Evolutionary conservation across 129 eudicot species (phyloP), one percentile per base, ranked within the genome.

Genomic region (Silybum marianum): DNA sequence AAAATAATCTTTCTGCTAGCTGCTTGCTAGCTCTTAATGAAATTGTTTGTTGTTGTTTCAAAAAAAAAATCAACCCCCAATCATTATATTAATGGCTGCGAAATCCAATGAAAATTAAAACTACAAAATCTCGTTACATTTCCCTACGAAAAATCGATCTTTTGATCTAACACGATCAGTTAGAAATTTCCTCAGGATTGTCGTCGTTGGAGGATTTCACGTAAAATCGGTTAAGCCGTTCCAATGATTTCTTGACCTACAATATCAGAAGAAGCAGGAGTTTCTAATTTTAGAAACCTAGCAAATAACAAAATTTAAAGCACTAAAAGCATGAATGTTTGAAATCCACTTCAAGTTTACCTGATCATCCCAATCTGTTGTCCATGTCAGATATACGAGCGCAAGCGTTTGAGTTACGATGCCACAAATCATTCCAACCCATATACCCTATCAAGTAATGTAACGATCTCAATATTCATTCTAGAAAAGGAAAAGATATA

Each of bases 341-440:
- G 3, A 40, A 22, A 81, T 9, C 6, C 71, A 51, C 22, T 23
- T 39, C 13, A 75, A 6, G 13, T 22, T 83, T 83, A 89, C 97
- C 93, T 91, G 88, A 25, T 80, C 82, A 73, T 85, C 93, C 97
- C 93, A 91, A 46, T 91, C 81, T 9, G 91, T 89, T 78, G 78
- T 89, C 90, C 92, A 88, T 69, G 90, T 71, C 85, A 91, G 51
- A 83, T 76, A 78, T 22, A 80, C 26, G 0, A 91, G 83, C 1
- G 88, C 81, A 40, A 83, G 42, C 0, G 93, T 63, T 79, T 91
- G 90, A 63, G 82, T 40, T 19, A 82, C 86, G 54, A 89, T 80
- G 38, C 93, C 97, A 62, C 83, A 69, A 13, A 91, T 84, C 97
- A 91, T 91, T 86, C 97, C 97, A 18, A 89, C 80, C 93, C 97